Conservation (phyloP, 2,329 filamentous ascomycete species). For the Cladosporium sp. region DNA sequence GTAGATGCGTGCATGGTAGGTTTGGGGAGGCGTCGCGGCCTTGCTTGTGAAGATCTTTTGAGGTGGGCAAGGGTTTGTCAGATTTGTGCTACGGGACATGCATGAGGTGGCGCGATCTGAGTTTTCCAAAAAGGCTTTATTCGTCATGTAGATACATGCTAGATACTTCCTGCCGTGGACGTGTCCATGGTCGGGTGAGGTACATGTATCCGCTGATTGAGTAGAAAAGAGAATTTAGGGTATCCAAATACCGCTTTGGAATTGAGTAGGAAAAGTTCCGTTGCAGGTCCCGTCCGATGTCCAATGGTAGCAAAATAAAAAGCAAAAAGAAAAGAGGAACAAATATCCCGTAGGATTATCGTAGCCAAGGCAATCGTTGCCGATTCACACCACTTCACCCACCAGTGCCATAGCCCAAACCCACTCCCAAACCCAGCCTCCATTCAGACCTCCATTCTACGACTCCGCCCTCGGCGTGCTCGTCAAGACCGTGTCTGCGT, state of each 20-base stretch:
- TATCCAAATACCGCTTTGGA: neutral
- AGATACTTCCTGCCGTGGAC: too few species aligned
- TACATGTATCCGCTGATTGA: neutral
- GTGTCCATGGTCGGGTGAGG: too few species aligned
- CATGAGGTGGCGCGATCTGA: neutral
- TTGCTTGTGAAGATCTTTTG: neutral
- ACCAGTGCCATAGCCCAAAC: neutral
- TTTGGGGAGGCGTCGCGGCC: neutral
- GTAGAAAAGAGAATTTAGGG: neutral
- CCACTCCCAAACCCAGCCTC: conserved; percentile 4
- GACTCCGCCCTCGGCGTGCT: conserved; percentile 3
- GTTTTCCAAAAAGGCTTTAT: neutral
- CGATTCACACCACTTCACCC: neutral
- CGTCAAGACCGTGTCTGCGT: conserved; percentile 1
- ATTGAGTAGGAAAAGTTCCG: neutral
- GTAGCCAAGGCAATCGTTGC: neutral
- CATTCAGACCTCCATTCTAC: conserved; percentile 7
- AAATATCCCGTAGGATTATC: neutral
- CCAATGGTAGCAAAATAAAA: neutral
- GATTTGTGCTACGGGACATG: neutral
- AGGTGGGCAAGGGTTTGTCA: neutral
- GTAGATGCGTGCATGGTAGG: too few species aligned
- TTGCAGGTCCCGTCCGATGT: neutral
- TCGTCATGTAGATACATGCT: neutral
- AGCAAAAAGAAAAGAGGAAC: neutral